Percentiles rank a stretch among this genome's conserved stretches.
phyloP scores from a whole-genome alignment of 495 filamentous ascomycete genomes.

The Hypoxylon crocopeplum region DNA sequence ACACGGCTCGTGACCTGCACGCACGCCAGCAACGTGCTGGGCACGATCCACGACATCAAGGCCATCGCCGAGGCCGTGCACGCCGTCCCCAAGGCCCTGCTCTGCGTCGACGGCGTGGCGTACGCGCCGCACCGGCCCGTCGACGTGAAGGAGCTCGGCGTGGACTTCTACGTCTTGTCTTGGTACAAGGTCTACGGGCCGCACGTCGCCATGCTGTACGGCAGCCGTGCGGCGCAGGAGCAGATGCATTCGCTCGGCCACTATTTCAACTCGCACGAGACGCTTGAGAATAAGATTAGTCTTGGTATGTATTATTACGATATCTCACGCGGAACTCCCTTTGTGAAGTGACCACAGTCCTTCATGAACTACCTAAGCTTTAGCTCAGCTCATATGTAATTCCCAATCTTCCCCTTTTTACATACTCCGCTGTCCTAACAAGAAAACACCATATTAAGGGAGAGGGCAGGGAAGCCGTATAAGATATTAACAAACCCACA shows the following conservation, averaged over 20 bases:
- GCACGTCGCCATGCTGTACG: constrained; percentile 73
- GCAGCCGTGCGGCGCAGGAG: constrained; percentile 54
- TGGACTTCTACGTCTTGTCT: constrained; percentile 76
- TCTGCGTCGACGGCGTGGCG: constrained; percentile 69
- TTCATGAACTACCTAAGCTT: too few relatives aligned
- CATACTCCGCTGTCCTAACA: not conserved
- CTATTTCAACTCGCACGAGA: constrained; percentile 67
- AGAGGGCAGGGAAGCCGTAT: too few relatives aligned
- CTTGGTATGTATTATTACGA: constrained; percentile 19
- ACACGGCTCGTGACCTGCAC: constrained; percentile 73
- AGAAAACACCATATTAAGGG: too few relatives aligned
- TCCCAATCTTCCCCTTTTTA: not conserved
- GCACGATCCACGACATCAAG: constrained; percentile 68
- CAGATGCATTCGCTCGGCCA: constrained; percentile 64
- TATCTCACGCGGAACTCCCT: too few relatives aligned
- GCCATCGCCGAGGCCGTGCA: constrained; percentile 62
- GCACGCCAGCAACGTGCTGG: constrained; percentile 74
- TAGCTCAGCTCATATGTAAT: too few relatives aligned
- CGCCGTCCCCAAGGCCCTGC: constrained; percentile 45
- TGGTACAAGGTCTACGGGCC: constrained; percentile 84
- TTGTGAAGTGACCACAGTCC: too few relatives aligned
- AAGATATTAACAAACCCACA: not conserved
- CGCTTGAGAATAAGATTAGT: constrained; percentile 64
- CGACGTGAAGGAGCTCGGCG: constrained; percentile 68
- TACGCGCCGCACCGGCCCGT: constrained; percentile 72